phyloP scores from a whole-genome alignment of 441 rosid species.

The Flueggea neowawraea region DNA sequence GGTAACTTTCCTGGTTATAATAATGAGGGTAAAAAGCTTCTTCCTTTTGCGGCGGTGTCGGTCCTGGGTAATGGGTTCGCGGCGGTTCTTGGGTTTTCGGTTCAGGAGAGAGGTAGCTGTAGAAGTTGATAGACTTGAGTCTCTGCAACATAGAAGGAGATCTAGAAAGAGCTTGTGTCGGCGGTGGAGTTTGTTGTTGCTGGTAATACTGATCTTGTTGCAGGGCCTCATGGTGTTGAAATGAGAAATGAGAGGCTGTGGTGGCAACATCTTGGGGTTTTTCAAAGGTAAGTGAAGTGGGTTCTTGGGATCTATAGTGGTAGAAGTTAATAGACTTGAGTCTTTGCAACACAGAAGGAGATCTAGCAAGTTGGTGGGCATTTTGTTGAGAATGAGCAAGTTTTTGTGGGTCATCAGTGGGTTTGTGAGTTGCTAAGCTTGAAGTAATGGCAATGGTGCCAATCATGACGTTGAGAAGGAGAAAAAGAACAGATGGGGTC shows the following conservation, averaged over 20 bases:
- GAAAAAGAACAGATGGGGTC: constrained; percentile 73
- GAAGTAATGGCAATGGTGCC: constrained; percentile 69
- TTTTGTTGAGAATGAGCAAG: neutral
- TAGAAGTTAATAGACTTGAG: constrained; percentile 61
- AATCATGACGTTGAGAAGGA: constrained; percentile 78
- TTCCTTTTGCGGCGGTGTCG: constrained; percentile 13
- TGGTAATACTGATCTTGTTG: constrained; percentile 14
- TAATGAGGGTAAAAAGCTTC: too few relatives aligned
- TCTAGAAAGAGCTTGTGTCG: constrained; percentile 25
- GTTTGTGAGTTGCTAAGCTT: constrained; percentile 33
- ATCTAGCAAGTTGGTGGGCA: constrained; percentile 33
- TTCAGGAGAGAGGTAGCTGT: constrained; percentile 52
- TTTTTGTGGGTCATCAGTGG: constrained; percentile 1
- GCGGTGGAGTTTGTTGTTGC: constrained; percentile 12
- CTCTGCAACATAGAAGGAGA: constrained; percentile 68
- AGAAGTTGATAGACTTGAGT: constrained; percentile 59
- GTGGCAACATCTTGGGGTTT: constrained; percentile 20
- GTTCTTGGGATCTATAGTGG: constrained; percentile 45
- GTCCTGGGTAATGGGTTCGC: constrained; percentile 16
- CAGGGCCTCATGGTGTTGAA: constrained; percentile 19
- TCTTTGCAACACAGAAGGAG: constrained; percentile 71
- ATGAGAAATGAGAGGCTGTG: constrained; percentile 8
- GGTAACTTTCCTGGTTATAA: neutral
- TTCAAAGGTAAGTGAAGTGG: constrained; percentile 17
- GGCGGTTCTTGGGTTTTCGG: constrained; percentile 20